phyloP scores from a whole-genome alignment of 352 stramenopile species.

The Pythium myriotylum region DNA sequence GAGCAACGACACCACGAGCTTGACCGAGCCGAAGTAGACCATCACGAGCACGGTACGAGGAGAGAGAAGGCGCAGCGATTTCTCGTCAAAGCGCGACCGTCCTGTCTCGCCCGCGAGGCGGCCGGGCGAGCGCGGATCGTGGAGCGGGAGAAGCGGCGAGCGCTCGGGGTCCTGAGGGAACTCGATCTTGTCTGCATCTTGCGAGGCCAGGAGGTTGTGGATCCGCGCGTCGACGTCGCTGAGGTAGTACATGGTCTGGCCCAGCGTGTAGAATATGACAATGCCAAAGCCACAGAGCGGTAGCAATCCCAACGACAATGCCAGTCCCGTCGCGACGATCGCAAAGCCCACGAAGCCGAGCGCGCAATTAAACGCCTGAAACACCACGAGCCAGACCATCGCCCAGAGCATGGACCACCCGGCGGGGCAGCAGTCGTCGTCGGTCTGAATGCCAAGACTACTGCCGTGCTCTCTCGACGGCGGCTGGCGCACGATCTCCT shows the following conservation, averaged over 20 bases:
- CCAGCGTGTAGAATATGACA: conserved; percentile 22
- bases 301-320: conserved; percentile 39
- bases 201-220: conserved; percentile 48
- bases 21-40: conserved; percentile 57
- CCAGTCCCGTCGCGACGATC: conserved; percentile 25
- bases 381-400: conserved; percentile 4
- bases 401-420: conserved; percentile 18
- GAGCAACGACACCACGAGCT: conserved; percentile 33
- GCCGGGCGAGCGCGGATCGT: conserved; percentile 14
- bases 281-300: conserved; percentile 62
- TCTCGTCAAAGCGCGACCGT: conserved; percentile 29
- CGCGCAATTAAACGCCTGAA: conserved; percentile 26
- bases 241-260: conserved; percentile 10
- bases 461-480: too few relatives aligned
- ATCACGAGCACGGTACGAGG: conserved; percentile 26
- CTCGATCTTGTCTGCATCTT: conserved; percentile 23
- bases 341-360: conserved; percentile 24
- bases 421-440: conserved; percentile 8
- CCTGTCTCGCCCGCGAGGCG: conserved; percentile 16
- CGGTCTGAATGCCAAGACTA: background rate
- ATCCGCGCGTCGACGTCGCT: conserved; percentile 44
- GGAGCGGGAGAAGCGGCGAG: conserved; percentile 41
- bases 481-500: background rate
- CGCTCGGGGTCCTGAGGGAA: conserved; percentile 30
- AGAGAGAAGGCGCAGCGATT: conserved; percentile 30